These are phyloP conservation scores for Heliocybe sulcata DNA, from an alignment of 1,284 basidiomycete genomes.

Conservation along the genomic window DNA sequence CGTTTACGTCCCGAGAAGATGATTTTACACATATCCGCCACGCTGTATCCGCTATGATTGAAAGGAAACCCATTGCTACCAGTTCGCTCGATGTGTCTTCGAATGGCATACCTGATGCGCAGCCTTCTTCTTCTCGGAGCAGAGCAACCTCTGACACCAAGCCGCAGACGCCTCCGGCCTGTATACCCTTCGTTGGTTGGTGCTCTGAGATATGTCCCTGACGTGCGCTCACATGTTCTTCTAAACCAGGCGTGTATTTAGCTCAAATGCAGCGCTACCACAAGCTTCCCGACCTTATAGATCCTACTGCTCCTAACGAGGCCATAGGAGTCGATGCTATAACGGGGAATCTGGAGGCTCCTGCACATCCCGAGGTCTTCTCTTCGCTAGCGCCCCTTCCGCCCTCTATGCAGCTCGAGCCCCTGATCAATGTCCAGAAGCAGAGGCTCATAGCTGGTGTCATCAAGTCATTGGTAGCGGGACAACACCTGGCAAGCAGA, in stretches of 20 bases:
- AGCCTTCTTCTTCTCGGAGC: conserved; percentile 25
- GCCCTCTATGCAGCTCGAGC: conserved; percentile 70
- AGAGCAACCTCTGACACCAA: conserved; percentile 40
- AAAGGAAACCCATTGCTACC: conserved; percentile 50
- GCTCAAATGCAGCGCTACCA: conserved; percentile 62
- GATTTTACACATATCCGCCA: conserved; percentile 76
- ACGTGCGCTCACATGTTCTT: conserved; percentile 4
- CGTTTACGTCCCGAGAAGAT: conserved; percentile 58
- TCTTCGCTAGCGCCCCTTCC: conserved; percentile 63
- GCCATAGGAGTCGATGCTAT: conserved; percentile 56
- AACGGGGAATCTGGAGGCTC: conserved; percentile 56
- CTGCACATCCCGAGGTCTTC: conserved; percentile 72
- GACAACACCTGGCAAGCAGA: conserved; percentile 73
- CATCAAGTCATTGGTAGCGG: conserved; percentile 70
- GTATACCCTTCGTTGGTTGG: conserved; percentile 76
- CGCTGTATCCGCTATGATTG: conserved; percentile 56
- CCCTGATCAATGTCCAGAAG: conserved; percentile 84
- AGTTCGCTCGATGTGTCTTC: conserved; percentile 41
- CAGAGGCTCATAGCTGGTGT: conserved; percentile 73
- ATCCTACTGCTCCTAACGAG: conserved; percentile 72
- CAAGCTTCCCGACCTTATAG: conserved; percentile 73
- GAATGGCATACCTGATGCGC: conserved; percentile 31
- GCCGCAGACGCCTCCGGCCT: conserved; percentile 35
- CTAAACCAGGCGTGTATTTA: conserved; percentile 63
- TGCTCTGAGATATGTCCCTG: conserved; percentile 6